These are phyloP conservation scores for Toxoplasma gondii DNA, from an alignment of 169 alveolate species.

Conservation along the genomic window DNA sequence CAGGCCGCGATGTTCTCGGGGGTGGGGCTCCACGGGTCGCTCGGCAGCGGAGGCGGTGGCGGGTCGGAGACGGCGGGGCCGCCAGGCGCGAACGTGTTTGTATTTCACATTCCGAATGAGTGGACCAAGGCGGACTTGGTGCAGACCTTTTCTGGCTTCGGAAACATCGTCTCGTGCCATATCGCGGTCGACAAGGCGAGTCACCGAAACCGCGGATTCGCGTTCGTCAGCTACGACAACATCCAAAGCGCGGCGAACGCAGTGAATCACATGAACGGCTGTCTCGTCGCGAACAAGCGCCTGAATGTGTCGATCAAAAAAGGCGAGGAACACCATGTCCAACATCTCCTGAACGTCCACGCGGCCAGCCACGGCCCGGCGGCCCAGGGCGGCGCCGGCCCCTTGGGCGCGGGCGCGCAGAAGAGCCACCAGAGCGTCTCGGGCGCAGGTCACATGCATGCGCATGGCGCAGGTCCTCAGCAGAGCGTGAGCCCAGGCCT, in stretches of 20 bases:
- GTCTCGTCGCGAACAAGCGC: slow-evolving; percentile 85
- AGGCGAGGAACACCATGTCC: slow-evolving; percentile 89
- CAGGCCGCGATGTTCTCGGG: slow-evolving; percentile 17
- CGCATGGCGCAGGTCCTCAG: background rate
- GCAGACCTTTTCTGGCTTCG: slow-evolving; percentile 84
- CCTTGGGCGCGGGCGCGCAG: background rate
- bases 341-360: slow-evolving; percentile 81
- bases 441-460: background rate
- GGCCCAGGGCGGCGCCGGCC: background rate
- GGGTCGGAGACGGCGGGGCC: slow-evolving; percentile 82
- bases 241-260: slow-evolving; percentile 91
- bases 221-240: slow-evolving; percentile 87
- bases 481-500: background rate
- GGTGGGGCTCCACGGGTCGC: background rate
- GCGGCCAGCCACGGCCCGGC: background rate
- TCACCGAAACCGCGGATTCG: slow-evolving; percentile 91
- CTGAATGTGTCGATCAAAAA: slow-evolving; percentile 87
- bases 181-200: slow-evolving; percentile 84
- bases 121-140: slow-evolving; percentile 88
- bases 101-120: slow-evolving; percentile 92
- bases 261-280: slow-evolving; percentile 88
- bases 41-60: slow-evolving; percentile 18
- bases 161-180: slow-evolving; percentile 86
- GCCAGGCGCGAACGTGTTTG: slow-evolving; percentile 91
- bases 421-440: background rate